Conservation (phyloP, 1,284 basidiomycete species). For the Bondarzewia mesenterica region DNA sequence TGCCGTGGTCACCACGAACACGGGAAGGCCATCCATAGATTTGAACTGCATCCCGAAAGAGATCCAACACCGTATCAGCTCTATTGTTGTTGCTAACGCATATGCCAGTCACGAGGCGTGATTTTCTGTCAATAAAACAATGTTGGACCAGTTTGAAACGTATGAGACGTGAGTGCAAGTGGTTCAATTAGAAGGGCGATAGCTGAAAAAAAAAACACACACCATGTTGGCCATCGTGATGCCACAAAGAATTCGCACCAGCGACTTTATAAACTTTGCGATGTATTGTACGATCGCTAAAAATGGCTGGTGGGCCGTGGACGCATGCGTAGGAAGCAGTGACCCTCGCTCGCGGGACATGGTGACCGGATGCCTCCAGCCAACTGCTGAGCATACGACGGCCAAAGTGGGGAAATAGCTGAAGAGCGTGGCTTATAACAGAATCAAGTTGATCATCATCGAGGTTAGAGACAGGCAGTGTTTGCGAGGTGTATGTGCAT, state of each 20-base stretch:
- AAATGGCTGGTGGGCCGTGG: slow-evolving; percentile 8
- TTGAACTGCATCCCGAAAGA: slow-evolving; percentile 15
- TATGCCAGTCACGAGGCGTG: slow-evolving; percentile 18
- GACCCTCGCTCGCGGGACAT: slow-evolving; percentile 11
- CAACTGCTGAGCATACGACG: slow-evolving; percentile 17
- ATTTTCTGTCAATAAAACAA: slow-evolving; percentile 26
- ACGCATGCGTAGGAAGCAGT: slow-evolving; percentile 12
- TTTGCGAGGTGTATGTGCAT: not conserved
- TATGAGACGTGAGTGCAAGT: slow-evolving; percentile 19
- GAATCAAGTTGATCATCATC: slow-evolving; percentile 15
- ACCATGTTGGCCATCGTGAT: slow-evolving; percentile 28
- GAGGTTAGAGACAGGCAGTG: not conserved
- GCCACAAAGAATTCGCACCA: slow-evolving; percentile 22
- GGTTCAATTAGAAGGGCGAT: not conserved
- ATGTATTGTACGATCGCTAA: slow-evolving; percentile 13
- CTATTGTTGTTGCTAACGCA: slow-evolving; percentile 20
- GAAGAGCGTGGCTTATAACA: slow-evolving; percentile 11
- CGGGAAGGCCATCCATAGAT: slow-evolving; percentile 20
- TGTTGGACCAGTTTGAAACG: slow-evolving; percentile 28
- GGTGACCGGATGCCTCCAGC: slow-evolving; percentile 10
- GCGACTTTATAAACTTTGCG: slow-evolving; percentile 17
- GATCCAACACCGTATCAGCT: slow-evolving; percentile 17
- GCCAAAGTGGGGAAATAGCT: slow-evolving; percentile 17
- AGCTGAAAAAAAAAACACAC: not conserved
- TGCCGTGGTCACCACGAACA: slow-evolving; percentile 25